phyloP scores from a whole-genome alignment of 768 basidiomycete genomes.

The Trametes sanguinea region DNA sequence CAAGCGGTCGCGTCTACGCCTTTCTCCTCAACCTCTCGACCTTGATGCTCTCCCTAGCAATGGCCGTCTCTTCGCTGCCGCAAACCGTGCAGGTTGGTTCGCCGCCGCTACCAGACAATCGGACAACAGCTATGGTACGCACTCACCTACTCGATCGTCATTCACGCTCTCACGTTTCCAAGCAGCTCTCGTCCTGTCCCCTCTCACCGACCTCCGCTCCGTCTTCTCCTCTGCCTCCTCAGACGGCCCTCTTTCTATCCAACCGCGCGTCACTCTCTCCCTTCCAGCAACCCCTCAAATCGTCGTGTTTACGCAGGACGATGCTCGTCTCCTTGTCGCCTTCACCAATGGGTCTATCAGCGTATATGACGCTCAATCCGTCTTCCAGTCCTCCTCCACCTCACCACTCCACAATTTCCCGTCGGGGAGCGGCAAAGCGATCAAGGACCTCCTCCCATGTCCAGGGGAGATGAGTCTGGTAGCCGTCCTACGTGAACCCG shows the following conservation, averaged over 20 bases:
- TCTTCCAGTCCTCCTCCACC: constrained; percentile 49
- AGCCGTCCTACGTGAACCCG: constrained; percentile 54
- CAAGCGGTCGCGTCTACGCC: constrained; percentile 63
- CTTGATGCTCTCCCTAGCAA: constrained; percentile 43
- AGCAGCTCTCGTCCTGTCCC: constrained; percentile 62
- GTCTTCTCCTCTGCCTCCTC: constrained; percentile 46
- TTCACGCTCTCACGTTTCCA: neutral
- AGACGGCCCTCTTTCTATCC: constrained; percentile 44
- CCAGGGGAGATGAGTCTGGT: constrained; percentile 64
- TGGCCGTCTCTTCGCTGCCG: constrained; percentile 57
- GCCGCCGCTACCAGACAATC: constrained; percentile 53
- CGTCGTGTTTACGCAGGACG: constrained; percentile 58
- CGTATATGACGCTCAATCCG: constrained; percentile 55
- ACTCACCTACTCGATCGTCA: neutral
- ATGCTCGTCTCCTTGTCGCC: constrained; percentile 60
- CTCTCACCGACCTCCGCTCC: constrained; percentile 60
- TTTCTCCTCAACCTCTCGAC: constrained; percentile 56
- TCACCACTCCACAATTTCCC: constrained; percentile 47
- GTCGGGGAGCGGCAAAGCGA: constrained; percentile 43
- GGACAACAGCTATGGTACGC: constrained; percentile 41
- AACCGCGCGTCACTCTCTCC: constrained; percentile 52
- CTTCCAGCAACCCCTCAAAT: constrained; percentile 52
- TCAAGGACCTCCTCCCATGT: constrained; percentile 63
- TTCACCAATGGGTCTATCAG: constrained; percentile 59
- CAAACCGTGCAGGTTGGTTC: constrained; percentile 70